phyloP scores from a whole-genome alignment of 2,329 filamentous ascomycete genomes.

The Calonectria pteridis region DNA sequence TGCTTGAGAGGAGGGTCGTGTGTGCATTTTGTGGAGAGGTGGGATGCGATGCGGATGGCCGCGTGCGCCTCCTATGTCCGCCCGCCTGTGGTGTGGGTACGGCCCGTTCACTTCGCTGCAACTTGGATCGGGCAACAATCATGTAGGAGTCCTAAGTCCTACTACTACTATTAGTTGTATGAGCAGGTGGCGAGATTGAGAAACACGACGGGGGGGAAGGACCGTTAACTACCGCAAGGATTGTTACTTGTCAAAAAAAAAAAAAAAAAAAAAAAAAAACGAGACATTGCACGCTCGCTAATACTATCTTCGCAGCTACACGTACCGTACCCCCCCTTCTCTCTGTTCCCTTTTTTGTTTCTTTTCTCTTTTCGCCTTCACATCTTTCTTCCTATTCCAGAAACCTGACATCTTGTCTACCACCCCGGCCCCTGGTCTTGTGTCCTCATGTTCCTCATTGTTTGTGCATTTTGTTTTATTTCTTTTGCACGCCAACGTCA shows the following conservation, averaged over 20 bases:
- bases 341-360: not conserved
- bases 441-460: not conserved
- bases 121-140: constrained; percentile 11
- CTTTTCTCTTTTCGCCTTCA: not conserved
- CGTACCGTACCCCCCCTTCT: not conserved
- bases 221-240: not conserved
- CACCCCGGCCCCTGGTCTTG: not conserved
- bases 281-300: not conserved
- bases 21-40: constrained; percentile 11
- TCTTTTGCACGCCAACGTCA: not conserved
- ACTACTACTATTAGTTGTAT: not conserved
- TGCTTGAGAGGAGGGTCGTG: constrained; percentile 25
- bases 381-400: not conserved
- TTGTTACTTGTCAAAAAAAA: not conserved
- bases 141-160: not conserved
- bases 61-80: constrained; percentile 4
- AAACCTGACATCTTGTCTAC: not conserved
- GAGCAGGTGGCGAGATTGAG: not conserved
- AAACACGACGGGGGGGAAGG: not conserved
- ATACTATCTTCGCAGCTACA: not conserved
- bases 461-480: not conserved
- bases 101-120: constrained; percentile 3
- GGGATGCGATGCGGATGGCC: constrained; percentile 14
- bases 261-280: not conserved
- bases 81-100: not conserved